A percentile compares a stretch with the other conserved stretches of the same genome.
phyloP scores from a whole-genome alignment of 108 stramenopile species.

The Cafeteria roenbergensis region DNA sequence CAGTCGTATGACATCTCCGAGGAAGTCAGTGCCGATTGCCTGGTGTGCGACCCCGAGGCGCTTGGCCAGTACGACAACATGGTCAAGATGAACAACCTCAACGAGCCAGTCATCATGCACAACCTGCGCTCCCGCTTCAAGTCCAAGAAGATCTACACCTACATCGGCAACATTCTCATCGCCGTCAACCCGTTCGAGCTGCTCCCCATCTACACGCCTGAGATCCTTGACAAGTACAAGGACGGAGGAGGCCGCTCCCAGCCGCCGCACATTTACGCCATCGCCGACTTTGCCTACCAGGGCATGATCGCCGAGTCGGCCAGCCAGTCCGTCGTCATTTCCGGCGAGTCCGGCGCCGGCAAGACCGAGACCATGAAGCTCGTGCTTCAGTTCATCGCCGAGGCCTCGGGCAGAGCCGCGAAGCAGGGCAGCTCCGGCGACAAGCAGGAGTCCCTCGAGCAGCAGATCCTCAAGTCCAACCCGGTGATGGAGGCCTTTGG shows the following conservation, averaged over 20 bases:
- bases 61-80: conserved; percentile 20
- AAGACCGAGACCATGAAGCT: conserved; percentile 59
- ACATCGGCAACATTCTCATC: conserved; percentile 31
- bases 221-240: conserved; percentile 42
- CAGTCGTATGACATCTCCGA: conserved; percentile 4
- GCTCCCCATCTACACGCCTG: conserved; percentile 42
- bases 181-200: conserved; percentile 43
- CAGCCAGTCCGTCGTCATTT: conserved; percentile 42
- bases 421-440: background rate
- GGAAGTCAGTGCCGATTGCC: conserved; percentile 1
- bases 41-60: conserved; percentile 10
- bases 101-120: conserved; percentile 44
- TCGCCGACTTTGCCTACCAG: conserved; percentile 72
- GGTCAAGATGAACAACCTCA: conserved; percentile 47
- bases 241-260: conserved; percentile 34
- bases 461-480: conserved; percentile 81
- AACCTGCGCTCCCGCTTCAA: conserved; percentile 35
- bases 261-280: conserved; percentile 83
- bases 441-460: conserved; percentile 58
- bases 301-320: conserved; percentile 59
- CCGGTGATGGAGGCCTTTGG: conserved; percentile 97
- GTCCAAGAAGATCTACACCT: conserved; percentile 34
- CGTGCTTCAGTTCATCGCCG: conserved; percentile 49
- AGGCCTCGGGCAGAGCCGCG: conserved; percentile 9
- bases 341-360: conserved; percentile 56